Evolutionary conservation across 805 yeast genomes (phyloP).

Genomic region (Priceomyces castillae): DNA sequence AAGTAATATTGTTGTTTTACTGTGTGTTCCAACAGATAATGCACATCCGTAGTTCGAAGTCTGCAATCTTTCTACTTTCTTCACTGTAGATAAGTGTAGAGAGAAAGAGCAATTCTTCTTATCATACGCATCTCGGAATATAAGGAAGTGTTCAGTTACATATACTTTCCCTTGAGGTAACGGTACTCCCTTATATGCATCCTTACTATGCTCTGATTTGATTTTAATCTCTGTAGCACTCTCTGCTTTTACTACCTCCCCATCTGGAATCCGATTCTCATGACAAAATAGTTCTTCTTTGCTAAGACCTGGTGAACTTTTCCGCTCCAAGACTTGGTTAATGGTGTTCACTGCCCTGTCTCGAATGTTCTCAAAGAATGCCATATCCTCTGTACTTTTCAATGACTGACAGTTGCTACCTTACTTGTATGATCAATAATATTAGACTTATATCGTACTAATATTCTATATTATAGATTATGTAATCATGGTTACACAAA

Average conservation of each 20-base stretch:
- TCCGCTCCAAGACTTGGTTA: conserved; percentile 43
- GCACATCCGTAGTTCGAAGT: conserved; percentile 75
- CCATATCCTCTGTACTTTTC: conserved; percentile 29
- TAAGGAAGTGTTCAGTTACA: conserved; percentile 70
- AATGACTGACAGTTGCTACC: too few species aligned
- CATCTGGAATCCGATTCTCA: conserved; percentile 68
- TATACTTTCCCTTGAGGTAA: conserved; percentile 61
- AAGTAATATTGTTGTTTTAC: conserved; percentile 59
- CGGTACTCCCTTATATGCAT: conserved; percentile 18
- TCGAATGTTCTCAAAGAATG: conserved; percentile 48
- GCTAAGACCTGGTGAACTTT: conserved; percentile 44
- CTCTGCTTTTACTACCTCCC: conserved; percentile 63
- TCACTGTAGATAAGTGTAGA: conserved; percentile 72
- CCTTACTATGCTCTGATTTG: conserved; percentile 23
- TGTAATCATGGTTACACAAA: too few species aligned
- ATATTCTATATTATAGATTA: too few species aligned
- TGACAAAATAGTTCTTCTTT: conserved; percentile 69
- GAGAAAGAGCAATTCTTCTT: conserved; percentile 63
- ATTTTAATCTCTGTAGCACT: conserved; percentile 57
- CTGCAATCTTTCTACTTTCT: conserved; percentile 84
- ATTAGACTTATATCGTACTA: too few species aligned
- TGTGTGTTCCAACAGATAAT: conserved; percentile 64
- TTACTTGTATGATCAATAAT: too few species aligned
- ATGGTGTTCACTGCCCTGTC: conserved; percentile 47
- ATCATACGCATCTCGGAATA: conserved; percentile 72